Percentiles rank a stretch among this genome's conserved stretches.
These are phyloP conservation scores for Herpotrichia juniperi DNA, from an alignment of 2,329 filamentous ascomycete genomes.

Conservation along the genomic window DNA sequence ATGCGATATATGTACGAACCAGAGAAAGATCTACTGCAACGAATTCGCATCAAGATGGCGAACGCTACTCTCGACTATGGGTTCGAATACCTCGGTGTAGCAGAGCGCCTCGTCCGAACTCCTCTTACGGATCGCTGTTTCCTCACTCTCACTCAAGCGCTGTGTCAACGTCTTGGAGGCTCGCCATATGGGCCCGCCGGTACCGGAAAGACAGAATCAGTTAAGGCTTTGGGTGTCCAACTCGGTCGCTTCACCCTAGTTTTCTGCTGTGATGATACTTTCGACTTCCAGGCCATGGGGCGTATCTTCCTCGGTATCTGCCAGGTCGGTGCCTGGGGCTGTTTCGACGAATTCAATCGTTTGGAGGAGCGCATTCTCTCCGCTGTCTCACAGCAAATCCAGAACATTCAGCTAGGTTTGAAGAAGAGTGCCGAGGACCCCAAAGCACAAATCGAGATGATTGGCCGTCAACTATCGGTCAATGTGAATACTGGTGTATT, in stretches of 20 bases:
- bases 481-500: constrained; percentile 97
- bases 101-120: constrained; percentile 93
- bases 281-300: constrained; percentile 99
- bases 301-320: constrained; percentile 99
- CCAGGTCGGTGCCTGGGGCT: constrained; percentile 98
- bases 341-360: constrained; percentile 99
- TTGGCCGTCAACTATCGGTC: constrained; percentile 87
- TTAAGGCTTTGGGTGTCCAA: constrained; percentile 96
- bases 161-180: constrained; percentile 92
- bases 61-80: constrained; percentile 95
- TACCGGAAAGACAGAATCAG: constrained; percentile 98
- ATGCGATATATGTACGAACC: constrained; percentile 94
- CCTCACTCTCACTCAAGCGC: constrained; percentile 92
- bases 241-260: constrained; percentile 97
- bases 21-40: constrained; percentile 80
- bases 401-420: constrained; percentile 97
- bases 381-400: constrained; percentile 97
- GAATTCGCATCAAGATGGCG: constrained; percentile 92
- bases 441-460: constrained; percentile 89
- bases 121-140: constrained; percentile 98
- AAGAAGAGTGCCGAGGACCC: constrained; percentile 83
- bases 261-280: constrained; percentile 99
- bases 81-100: constrained; percentile 96
- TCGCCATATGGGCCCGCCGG: constrained; percentile 97
- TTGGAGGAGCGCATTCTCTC: constrained; percentile 97